Conservation (phyloP, 805 yeast species). For the Candida parachauliodes region DNA sequence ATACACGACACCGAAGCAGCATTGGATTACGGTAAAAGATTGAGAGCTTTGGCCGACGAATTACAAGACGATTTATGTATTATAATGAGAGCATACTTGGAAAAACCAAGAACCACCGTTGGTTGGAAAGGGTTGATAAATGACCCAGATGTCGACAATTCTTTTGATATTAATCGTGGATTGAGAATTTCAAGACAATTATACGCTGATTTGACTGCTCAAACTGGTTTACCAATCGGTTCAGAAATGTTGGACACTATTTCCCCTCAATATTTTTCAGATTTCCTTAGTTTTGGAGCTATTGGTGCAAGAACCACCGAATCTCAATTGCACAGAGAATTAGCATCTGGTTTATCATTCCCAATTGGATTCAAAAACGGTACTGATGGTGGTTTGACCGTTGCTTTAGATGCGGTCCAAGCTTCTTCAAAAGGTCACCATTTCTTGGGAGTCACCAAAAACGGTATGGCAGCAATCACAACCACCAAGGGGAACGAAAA, state of each 20-base stretch:
- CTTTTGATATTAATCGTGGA: slow-evolving; percentile 95
- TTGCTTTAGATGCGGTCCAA: slow-evolving; percentile 90
- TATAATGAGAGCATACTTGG: slow-evolving; percentile 96
- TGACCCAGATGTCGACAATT: slow-evolving; percentile 91
- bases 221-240: slow-evolving; percentile 81
- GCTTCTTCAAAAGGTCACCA: slow-evolving; percentile 93
- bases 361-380: slow-evolving; percentile 99
- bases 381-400: slow-evolving; percentile 91
- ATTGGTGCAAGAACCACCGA: slow-evolving; percentile 99
- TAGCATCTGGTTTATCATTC: slow-evolving; percentile 97
- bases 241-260: slow-evolving; percentile 98
- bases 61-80: slow-evolving; percentile 73
- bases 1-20: slow-evolving; percentile 91
- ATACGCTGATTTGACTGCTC: slow-evolving; percentile 73
- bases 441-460: slow-evolving; percentile 96
- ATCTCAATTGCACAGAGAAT: slow-evolving; percentile 95
- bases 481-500: slow-evolving; percentile 93
- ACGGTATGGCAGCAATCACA: slow-evolving; percentile 94
- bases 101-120: slow-evolving; percentile 97
- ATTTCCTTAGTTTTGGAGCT: slow-evolving; percentile 90
- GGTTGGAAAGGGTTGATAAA: slow-evolving; percentile 99
- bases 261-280: slow-evolving; percentile 92
- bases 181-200: slow-evolving; percentile 80
- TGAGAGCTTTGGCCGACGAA: slow-evolving; percentile 66
- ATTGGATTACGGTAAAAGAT: slow-evolving; percentile 73